Percentiles rank a stretch among this genome's conserved stretches.
phyloP scores from a whole-genome alignment of 345 rosid genomes.

The Eucalyptus brandiana region DNA sequence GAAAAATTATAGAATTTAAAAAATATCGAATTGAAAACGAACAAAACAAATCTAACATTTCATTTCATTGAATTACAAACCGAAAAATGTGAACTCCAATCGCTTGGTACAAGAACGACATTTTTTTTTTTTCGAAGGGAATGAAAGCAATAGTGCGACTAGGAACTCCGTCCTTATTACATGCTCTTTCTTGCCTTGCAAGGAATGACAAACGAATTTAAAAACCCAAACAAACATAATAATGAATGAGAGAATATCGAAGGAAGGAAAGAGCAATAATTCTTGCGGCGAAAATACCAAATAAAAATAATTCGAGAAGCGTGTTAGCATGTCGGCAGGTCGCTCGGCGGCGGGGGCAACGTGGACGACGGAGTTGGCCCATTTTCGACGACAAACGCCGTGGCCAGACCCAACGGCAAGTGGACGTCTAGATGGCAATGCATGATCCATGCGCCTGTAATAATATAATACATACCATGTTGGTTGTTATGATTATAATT shows the following conservation, averaged over 20 bases:
- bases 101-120: neutral
- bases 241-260: neutral
- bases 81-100: neutral
- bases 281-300: neutral
- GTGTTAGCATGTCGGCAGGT: slow-evolving; percentile 12
- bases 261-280: neutral
- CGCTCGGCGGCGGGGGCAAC: slow-evolving; percentile 23
- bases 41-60: neutral
- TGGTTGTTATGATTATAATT: neutral
- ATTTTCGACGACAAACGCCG: slow-evolving; percentile 14
- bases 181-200: neutral
- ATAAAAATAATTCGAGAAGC: neutral
- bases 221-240: neutral
- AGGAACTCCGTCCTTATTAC: neutral
- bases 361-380: slow-evolving; percentile 7
- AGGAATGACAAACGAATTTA: neutral
- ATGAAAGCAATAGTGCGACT: neutral
- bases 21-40: neutral
- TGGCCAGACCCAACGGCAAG: slow-evolving; percentile 17
- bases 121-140: neutral
- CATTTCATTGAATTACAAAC: neutral
- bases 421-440: slow-evolving; percentile 27
- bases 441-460: slow-evolving; percentile 14
- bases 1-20: neutral
- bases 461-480: neutral